Conservation (phyloP, 1,284 basidiomycete genomes). For the Sporisorium sorghi region DNA sequence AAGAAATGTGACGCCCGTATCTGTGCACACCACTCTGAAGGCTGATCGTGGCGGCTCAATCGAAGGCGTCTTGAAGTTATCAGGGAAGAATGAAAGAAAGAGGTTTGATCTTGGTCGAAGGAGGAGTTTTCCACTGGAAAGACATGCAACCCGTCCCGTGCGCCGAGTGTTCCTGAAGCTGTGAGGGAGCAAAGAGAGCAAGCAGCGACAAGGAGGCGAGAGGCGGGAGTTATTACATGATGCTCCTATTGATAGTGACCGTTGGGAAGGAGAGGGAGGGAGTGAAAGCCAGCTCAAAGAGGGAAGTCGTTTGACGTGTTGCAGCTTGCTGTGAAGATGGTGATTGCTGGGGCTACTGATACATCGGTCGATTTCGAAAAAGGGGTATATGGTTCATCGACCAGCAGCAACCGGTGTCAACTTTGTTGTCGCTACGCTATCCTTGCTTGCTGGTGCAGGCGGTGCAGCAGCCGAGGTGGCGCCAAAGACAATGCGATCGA, state of each 20-base stretch:
- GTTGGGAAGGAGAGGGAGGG: not conserved
- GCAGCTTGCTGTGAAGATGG: not conserved
- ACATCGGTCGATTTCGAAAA: not conserved
- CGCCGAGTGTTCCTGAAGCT: not conserved
- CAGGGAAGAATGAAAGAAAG: conserved; percentile 3
- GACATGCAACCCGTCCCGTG: conserved; percentile 6
- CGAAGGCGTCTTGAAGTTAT: conserved; percentile 36
- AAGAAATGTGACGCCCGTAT: conserved; percentile 52
- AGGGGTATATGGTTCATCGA: conserved; percentile 7
- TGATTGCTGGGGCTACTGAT: not conserved
- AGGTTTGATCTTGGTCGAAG: conserved; percentile 18
- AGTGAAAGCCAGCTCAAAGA: not conserved
- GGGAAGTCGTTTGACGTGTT: not conserved
- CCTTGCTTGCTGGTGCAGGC: conserved; percentile 8
- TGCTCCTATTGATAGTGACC: conserved; percentile 16
- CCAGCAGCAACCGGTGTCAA: conserved; percentile 4
- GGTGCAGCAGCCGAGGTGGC: not conserved
- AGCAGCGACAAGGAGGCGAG: conserved; percentile 12
- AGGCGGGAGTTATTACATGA: not conserved
- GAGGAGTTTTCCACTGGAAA: not conserved
- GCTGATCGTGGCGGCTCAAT: conserved; percentile 51
- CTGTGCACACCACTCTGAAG: conserved; percentile 50
- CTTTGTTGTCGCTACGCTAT: not conserved
- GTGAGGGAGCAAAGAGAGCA: conserved; percentile 1
- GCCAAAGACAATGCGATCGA: conserved; percentile 39